Base-by-base conservation (phyloP, 2,329 filamentous ascomycete species). In the Verticillium albo-atrum region DNA sequence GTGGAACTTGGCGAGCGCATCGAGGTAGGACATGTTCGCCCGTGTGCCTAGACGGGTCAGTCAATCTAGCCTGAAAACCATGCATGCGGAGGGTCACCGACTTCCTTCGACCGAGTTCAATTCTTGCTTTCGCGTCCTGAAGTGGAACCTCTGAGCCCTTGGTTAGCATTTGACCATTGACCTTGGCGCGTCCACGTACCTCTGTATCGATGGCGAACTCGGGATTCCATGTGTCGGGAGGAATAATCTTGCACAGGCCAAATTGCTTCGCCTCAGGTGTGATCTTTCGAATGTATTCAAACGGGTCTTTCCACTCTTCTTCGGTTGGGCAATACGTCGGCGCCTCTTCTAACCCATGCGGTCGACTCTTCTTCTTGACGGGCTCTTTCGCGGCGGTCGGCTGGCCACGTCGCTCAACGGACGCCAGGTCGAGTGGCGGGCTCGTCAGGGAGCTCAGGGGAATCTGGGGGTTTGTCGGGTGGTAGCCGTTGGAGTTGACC, bases 61-160 rank as follows among this genome's bases (percentile, higher is more conserved):
- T 62, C 66, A 51, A 56, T 47, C 12, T 12, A 4, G 14, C 20
- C 20, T 14, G 20, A 7, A 23, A 15, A 15, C 10, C 25, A 12
- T 17, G 20, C 28, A 9, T 27, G 25, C n/a, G 28, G 4, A 53
- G 54, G 26, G 32, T 54, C 52, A 82, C 87, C 76, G 85, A 96
- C 92, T 95, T 82, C 95, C 95, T 89, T 99, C 95, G 55, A 98
- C 92, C 17, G 93, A 96, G 75, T 99, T 99, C 62, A 99, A 81
- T 75, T 98, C 94, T 74, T 99, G 95, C 72, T 96, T 92, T 71
- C 95, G 87, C 15, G 95, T 99, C 65, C 92, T 88, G 72, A 99
- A 99, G 74, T 99, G 95, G 70, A 99, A 99, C 75, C 88, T 91
- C 93, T 97, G 71, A 17, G 17, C 9, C 7, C 10, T 15, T 28